Base-by-base conservation (phyloP, 108 stramenopile genomes). In the Skeletonema potamos region DNA sequence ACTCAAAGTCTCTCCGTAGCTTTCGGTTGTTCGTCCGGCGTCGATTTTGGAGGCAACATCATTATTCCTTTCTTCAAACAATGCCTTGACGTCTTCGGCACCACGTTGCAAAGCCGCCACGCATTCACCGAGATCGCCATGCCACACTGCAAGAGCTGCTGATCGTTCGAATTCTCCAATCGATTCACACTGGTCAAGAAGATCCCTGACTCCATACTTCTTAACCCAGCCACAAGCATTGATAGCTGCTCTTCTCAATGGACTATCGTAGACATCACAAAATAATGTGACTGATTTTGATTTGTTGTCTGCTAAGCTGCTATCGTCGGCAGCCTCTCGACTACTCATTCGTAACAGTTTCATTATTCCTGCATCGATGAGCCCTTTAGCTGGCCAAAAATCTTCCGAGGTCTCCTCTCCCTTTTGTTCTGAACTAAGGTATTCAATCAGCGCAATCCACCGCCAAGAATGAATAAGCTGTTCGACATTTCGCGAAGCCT, bases 91-190 rank as follows among this genome's bases (percentile, higher is more conserved):
- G 9, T 72, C 51, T 4, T 84, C 81, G 0, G 89, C 85, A 4
- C 86, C 93, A 26, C 83, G 79, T 62, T 91, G 87, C 24, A 94
- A 73, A 11, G 83, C 67, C 3, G 79, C 82, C 6, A 91, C 87
- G 29, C 90, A 90, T 58, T 83, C 82, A 22, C 86, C 89, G 6
- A 92, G 58, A 68, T 90, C 79, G 24, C 85, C 87, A 68, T 92
- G 86, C 88, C 87, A 94, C 2, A 92, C 76, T 0, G 93, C 90
- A 22, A 94, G 46, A 24, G 90, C 88, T 27, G 93, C 90, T 13
- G 90, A 77, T 22, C 90, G 76, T 71, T 94, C 93, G 63, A 67
- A 86, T 55, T 87, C 84, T 18, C 89, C 85, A 20, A 75, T 72
- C 24, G 66, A 77, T 62, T 89, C 84, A 70, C 84, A 84, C 68